phyloP scores from a whole-genome alignment of 2,329 filamentous ascomycete species.

The Cladorrhinum sp. region DNA sequence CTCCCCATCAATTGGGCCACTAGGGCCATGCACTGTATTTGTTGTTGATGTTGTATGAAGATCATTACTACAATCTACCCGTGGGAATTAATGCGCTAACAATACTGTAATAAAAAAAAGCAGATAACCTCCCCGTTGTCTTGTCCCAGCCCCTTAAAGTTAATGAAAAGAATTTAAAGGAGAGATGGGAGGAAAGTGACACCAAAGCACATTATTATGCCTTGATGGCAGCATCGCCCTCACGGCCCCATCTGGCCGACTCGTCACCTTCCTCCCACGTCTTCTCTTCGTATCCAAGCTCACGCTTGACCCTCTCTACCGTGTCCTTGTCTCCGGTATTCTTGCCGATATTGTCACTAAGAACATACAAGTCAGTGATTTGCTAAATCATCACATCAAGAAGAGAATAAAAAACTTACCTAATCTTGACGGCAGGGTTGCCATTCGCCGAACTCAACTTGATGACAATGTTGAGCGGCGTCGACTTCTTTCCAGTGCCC shows the following conservation, averaged over 20 bases:
- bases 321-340: constrained; percentile 84
- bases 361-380: not conserved
- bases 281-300: constrained; percentile 82
- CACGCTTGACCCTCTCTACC: constrained; percentile 78
- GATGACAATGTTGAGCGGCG: constrained; percentile 95
- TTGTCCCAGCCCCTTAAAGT: not conserved
- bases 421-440: constrained; percentile 85
- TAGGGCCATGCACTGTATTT: too few species aligned
- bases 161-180: not conserved
- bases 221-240: constrained; percentile 31
- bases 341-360: constrained; percentile 78
- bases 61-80: not conserved
- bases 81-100: not conserved
- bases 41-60: not conserved
- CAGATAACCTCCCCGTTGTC: not conserved
- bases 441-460: constrained; percentile 86
- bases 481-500: constrained; percentile 75
- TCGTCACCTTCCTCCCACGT: constrained; percentile 83
- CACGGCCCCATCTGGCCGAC: constrained; percentile 72
- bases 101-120: not conserved
- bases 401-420: constrained; percentile 32
- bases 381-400: not conserved
- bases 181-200: not conserved
- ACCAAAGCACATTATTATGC: not conserved
- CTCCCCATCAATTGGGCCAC: too few species aligned